phyloP scores from a whole-genome alignment of 2,329 filamentous ascomycete genomes.

The Aureobasidium sp. region DNA sequence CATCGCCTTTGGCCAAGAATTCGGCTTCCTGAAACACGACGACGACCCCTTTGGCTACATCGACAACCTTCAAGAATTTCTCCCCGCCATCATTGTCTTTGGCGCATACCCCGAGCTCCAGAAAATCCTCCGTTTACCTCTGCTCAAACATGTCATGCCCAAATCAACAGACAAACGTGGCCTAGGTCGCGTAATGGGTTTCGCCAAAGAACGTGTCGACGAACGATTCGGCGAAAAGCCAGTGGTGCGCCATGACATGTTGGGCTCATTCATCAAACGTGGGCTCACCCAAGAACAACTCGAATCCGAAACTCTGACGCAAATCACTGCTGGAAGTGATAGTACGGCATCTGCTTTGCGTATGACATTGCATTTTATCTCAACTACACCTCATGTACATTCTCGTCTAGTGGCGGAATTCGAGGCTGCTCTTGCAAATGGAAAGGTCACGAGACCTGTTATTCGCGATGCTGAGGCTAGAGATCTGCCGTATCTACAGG shows the following conservation, averaged over 20 bases:
- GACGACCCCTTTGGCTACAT: slow-evolving; percentile 57
- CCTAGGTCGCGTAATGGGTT: slow-evolving; percentile 42
- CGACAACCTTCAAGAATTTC: slow-evolving; percentile 44
- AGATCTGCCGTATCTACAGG: slow-evolving; percentile 49
- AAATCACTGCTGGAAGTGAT: slow-evolving; percentile 63
- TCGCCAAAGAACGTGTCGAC: slow-evolving; percentile 52
- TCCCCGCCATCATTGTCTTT: slow-evolving; percentile 52
- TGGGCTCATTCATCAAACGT: slow-evolving; percentile 57
- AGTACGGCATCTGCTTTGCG: slow-evolving; percentile 64
- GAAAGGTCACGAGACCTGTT: slow-evolving; percentile 46
- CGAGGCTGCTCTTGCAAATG: slow-evolving; percentile 40
- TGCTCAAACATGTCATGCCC: slow-evolving; percentile 48
- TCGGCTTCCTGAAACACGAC: slow-evolving; percentile 57
- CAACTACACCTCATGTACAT: slow-evolving; percentile 55
- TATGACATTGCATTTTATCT: slow-evolving; percentile 58
- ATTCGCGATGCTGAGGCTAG: slow-evolving; percentile 55
- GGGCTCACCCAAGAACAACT: slow-evolving; percentile 46
- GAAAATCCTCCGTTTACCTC: slow-evolving; percentile 44
- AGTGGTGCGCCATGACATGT: slow-evolving; percentile 57
- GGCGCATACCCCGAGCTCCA: slow-evolving; percentile 48
- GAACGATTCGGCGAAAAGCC: slow-evolving; percentile 51
- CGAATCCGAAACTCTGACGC: slow-evolving; percentile 49
- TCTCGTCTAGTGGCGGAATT: slow-evolving; percentile 53
- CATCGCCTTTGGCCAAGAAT: slow-evolving; percentile 47
- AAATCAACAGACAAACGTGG: slow-evolving; percentile 52